These are phyloP conservation scores for Floccularia luteovirens DNA, from an alignment of 768 basidiomycete genomes.

Conservation along the genomic window DNA sequence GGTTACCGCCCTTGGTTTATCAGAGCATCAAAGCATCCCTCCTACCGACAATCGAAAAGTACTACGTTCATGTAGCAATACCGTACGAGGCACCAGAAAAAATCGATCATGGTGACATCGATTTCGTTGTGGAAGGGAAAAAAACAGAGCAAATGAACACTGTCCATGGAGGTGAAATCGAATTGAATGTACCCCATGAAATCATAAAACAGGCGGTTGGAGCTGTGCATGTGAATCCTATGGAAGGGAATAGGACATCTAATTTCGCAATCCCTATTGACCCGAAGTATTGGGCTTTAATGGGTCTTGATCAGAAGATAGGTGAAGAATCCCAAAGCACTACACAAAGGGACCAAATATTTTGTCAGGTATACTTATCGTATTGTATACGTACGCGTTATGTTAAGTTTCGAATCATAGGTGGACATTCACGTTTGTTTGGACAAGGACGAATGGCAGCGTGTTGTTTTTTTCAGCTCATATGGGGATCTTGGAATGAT, in stretches of 20 bases:
- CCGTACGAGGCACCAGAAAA: conserved; percentile 65
- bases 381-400: neutral
- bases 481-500: conserved; percentile 75
- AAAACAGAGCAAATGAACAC: conserved; percentile 8
- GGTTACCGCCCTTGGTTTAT: conserved; percentile 54
- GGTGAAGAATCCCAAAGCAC: conserved; percentile 7
- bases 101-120: conserved; percentile 59
- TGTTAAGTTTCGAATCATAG: conserved; percentile 17
- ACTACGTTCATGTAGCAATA: conserved; percentile 45
- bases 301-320: conserved; percentile 21
- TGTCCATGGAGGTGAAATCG: conserved; percentile 7
- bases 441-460: conserved; percentile 40
- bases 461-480: conserved; percentile 46
- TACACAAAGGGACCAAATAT: conserved; percentile 24
- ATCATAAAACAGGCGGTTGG: conserved; percentile 32
- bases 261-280: conserved; percentile 52
- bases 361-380: conserved; percentile 27
- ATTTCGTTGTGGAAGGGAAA: conserved; percentile 54
- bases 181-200: conserved; percentile 23
- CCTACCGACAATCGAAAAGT: conserved; percentile 26
- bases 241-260: conserved; percentile 48
- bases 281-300: conserved; percentile 26
- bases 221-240: conserved; percentile 36
- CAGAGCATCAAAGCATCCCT: conserved; percentile 38
- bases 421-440: conserved; percentile 59